Conservation (phyloP, 2,329 filamentous ascomycete species). For the Fusarium begoniae region DNA sequence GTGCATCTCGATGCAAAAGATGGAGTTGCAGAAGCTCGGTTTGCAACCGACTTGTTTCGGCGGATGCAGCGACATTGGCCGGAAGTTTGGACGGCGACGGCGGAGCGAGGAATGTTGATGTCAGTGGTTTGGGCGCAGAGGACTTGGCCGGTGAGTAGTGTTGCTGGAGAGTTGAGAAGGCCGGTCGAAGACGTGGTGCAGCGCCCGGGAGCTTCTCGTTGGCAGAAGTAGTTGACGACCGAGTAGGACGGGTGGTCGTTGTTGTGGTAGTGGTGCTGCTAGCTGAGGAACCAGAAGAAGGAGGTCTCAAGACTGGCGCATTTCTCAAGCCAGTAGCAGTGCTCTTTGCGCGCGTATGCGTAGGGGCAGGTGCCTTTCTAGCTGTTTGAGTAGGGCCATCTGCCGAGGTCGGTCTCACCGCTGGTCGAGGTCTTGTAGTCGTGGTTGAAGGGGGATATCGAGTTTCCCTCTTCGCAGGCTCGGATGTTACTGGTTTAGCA, state of each 20-base stretch:
- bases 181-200: constrained; percentile 56
- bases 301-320: constrained; percentile 45
- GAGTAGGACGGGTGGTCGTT: constrained; percentile 27
- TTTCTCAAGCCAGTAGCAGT: constrained; percentile 42
- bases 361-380: constrained; percentile 28
- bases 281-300: constrained; percentile 40
- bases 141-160: constrained; percentile 73
- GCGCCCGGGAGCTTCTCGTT: constrained; percentile 32
- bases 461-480: constrained; percentile 36
- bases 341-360: constrained; percentile 47
- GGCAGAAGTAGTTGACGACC: constrained; percentile 23
- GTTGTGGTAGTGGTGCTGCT: constrained; percentile 32
- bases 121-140: constrained; percentile 69
- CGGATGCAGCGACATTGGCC: constrained; percentile 66
- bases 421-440: constrained; percentile 42
- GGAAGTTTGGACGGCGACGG: constrained; percentile 70
- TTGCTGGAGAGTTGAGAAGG: constrained; percentile 71
- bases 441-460: constrained; percentile 50
- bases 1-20: constrained; percentile 67
- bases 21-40: constrained; percentile 73
- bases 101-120: constrained; percentile 65
- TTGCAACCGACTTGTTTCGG: constrained; percentile 67
- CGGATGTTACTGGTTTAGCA: constrained; percentile 16
- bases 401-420: constrained; percentile 46
- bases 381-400: constrained; percentile 36